Conservation (phyloP, 306 rosid genomes). For the Medicago arabica region DNA sequence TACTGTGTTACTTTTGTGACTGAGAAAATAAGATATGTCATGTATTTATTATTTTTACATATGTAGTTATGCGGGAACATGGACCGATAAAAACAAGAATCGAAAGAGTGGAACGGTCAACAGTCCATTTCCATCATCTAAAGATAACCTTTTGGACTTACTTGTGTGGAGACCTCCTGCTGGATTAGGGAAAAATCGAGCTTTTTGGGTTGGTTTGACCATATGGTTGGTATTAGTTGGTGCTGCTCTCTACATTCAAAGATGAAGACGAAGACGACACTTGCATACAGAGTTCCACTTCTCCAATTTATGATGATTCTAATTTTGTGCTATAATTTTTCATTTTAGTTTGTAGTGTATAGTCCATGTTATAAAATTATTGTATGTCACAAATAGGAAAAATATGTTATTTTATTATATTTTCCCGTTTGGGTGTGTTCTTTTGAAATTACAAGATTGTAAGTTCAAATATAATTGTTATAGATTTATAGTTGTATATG, state of each 20-base stretch:
- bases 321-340: slow-evolving; percentile 30
- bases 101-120: slow-evolving; percentile 58
- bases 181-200: slow-evolving; percentile 67
- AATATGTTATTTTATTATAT: slow-evolving; percentile 28
- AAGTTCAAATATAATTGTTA: neutral
- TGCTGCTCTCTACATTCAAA: slow-evolving; percentile 77
- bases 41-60: slow-evolving; percentile 20
- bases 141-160: slow-evolving; percentile 78
- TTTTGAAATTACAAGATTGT: slow-evolving; percentile 1
- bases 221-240: slow-evolving; percentile 94
- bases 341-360: slow-evolving; percentile 28
- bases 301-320: slow-evolving; percentile 44
- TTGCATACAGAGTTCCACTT: slow-evolving; percentile 7
- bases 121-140: slow-evolving; percentile 76
- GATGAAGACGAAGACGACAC: slow-evolving; percentile 48
- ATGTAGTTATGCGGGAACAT: slow-evolving; percentile 85
- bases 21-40: neutral
- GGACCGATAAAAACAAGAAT: slow-evolving; percentile 85
- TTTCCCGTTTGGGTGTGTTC: neutral
- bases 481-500: neutral
- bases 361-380: slow-evolving; percentile 40
- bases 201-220: slow-evolving; percentile 85
- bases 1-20: slow-evolving; percentile 1
- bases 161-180: slow-evolving; percentile 90
- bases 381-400: slow-evolving; percentile 28